phyloP scores from a whole-genome alignment of 2,329 filamentous ascomycete species.

The Pseudonectria buxi region DNA sequence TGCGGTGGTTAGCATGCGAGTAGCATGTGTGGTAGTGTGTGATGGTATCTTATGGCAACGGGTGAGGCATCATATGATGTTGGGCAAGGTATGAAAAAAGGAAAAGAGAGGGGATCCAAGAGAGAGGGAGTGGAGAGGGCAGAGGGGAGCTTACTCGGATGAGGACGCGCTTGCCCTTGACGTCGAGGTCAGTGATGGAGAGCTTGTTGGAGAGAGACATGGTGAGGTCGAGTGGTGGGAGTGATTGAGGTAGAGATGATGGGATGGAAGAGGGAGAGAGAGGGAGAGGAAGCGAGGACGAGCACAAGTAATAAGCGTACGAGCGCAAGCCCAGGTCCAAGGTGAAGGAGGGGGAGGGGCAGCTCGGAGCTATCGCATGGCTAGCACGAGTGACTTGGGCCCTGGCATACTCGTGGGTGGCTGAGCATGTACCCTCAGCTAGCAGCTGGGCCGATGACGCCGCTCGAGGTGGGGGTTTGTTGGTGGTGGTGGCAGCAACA shows the following conservation, averaged over 20 bases:
- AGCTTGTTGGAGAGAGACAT: constrained; percentile 99
- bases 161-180: constrained; percentile 97
- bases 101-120: constrained; percentile 5
- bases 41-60: constrained; percentile 5
- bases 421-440: too few species aligned
- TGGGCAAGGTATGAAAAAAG: too few species aligned
- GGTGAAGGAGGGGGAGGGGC: too few species aligned
- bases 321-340: too few species aligned
- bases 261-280: constrained; percentile 12
- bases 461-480: too few species aligned
- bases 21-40: neutral
- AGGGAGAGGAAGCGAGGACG: constrained; percentile 15
- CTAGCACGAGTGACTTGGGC: too few species aligned
- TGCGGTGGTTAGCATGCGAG: constrained; percentile 30
- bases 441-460: too few species aligned
- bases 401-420: too few species aligned
- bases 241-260: constrained; percentile 3
- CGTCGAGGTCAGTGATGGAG: constrained; percentile 88
- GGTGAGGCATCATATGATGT: neutral
- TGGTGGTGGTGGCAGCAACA: too few species aligned
- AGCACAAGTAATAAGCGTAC: constrained; percentile 5
- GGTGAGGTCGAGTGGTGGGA: constrained; percentile 25
- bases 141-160: constrained; percentile 67
- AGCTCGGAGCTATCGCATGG: too few species aligned
- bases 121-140: constrained; percentile 22